Conservation (phyloP, 2,329 filamentous ascomycete genomes). For the Fusarium sp. region DNA sequence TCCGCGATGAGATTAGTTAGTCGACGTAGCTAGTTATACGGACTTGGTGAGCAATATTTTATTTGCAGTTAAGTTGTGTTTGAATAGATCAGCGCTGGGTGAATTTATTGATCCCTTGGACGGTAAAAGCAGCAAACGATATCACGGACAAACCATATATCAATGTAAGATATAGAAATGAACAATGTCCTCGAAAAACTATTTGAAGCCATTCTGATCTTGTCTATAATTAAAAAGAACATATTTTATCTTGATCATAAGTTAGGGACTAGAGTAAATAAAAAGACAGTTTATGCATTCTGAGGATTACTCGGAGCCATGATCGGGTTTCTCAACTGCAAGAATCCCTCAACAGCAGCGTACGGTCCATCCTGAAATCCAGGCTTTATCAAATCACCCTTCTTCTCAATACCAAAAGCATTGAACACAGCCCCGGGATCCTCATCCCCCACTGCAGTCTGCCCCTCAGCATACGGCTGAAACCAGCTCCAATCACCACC, state of each 20-base stretch:
- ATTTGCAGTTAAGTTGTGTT: too few relatives aligned
- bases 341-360: slow-evolving; percentile 13
- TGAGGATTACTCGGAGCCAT: background rate
- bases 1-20: background rate
- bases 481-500: slow-evolving; percentile 47
- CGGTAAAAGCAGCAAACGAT: too few relatives aligned
- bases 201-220: background rate
- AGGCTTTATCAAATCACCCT: background rate
- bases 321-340: slow-evolving; percentile 3
- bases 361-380: slow-evolving; percentile 8
- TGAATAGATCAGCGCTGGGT: too few relatives aligned
- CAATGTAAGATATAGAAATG: too few relatives aligned
- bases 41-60: background rate
- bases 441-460: background rate
- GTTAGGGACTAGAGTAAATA: background rate
- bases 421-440: background rate
- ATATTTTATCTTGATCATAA: background rate
- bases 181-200: too few relatives aligned
- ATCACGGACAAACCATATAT: too few relatives aligned
- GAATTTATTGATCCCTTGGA: too few relatives aligned
- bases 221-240: rapidly evolving
- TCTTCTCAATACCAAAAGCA: background rate
- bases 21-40: rapidly evolving
- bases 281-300: background rate
- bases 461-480: slow-evolving; percentile 42